Evolutionary conservation across 1,284 basidiomycete species (phyloP).

Genomic region (Cutaneotrichosporon sp.): DNA sequence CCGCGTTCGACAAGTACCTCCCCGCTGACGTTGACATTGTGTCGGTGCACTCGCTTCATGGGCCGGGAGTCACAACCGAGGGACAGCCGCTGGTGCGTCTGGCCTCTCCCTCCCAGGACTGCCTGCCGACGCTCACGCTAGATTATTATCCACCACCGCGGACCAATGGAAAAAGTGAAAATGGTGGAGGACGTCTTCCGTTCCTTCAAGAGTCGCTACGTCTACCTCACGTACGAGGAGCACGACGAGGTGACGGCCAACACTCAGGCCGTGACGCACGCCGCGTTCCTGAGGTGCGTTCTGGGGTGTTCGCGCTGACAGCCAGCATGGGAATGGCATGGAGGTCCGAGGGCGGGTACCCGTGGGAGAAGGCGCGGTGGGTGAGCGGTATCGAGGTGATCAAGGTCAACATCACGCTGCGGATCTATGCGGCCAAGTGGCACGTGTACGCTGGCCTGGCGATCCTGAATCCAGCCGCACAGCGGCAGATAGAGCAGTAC

Average conservation of each 20-base stretch:
- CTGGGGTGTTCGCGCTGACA: constrained; percentile 26
- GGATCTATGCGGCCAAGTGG: constrained; percentile 97
- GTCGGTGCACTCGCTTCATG: constrained; percentile 92
- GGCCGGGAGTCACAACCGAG: constrained; percentile 83
- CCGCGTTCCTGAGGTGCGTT: constrained; percentile 84
- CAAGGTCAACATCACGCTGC: constrained; percentile 94
- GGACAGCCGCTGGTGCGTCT: constrained; percentile 81
- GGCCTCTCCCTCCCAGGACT: background rate
- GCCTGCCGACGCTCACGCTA: constrained; percentile 41
- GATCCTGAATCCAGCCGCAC: constrained; percentile 91
- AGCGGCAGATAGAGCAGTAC: constrained; percentile 84
- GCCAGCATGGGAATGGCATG: constrained; percentile 95
- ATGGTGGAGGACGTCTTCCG: constrained; percentile 81
- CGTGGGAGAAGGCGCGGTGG: constrained; percentile 91
- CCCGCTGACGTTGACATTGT: constrained; percentile 85
- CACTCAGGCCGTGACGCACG: constrained; percentile 96
- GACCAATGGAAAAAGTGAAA: constrained; percentile 67
- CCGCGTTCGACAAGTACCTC: constrained; percentile 85
- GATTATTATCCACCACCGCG: constrained; percentile 88
- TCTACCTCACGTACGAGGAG: constrained; percentile 91
- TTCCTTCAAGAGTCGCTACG: constrained; percentile 81
- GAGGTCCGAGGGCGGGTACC: constrained; percentile 74
- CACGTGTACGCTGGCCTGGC: constrained; percentile 98
- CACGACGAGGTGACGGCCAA: constrained; percentile 96
- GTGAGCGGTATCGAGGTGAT: constrained; percentile 98